phyloP scores from a whole-genome alignment of 139 green algal genomes.

The Zygnema circumcarinatum region DNA sequence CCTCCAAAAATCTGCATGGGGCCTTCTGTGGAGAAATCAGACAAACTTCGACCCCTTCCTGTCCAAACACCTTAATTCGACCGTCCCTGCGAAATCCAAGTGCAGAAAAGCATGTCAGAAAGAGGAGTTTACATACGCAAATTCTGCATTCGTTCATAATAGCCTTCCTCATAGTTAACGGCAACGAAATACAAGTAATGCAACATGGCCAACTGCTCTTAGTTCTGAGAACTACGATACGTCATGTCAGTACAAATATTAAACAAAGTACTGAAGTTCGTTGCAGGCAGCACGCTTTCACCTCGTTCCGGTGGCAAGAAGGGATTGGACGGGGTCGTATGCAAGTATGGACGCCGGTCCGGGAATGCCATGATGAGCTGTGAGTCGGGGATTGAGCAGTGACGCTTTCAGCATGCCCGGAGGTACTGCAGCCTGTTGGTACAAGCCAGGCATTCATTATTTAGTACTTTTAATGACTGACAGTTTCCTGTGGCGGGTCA shows the following conservation, averaged over 20 bases:
- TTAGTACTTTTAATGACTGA: neutral
- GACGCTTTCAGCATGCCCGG: slow-evolving; percentile 21
- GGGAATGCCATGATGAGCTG: slow-evolving; percentile 40
- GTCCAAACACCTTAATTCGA: slow-evolving; percentile 30
- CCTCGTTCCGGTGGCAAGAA: slow-evolving; percentile 43
- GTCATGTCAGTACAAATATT: no score
- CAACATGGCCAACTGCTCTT: no score
- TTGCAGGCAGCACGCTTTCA: no score
- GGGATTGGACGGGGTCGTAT: slow-evolving; percentile 39
- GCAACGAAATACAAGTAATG: no score
- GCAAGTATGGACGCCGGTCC: slow-evolving; percentile 17
- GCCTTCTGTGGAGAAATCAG: slow-evolving; percentile 2
- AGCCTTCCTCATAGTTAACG: no score
- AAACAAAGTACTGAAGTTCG: no score
- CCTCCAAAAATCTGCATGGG: slow-evolving; percentile 34
- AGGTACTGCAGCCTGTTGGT: slow-evolving; percentile 11
- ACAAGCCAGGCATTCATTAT: neutral
- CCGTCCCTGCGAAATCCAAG: slow-evolving; percentile 5
- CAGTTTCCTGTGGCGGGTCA: no score
- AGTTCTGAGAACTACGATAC: no score
- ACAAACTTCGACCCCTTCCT: slow-evolving; percentile 27
- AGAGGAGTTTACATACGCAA: neutral
- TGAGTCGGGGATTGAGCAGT: slow-evolving; percentile 26
- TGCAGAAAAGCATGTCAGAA: neutral
- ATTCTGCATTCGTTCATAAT: neutral